Conservation (phyloP, 2,329 filamentous ascomycete species). For the Ramichloridium luteum region DNA sequence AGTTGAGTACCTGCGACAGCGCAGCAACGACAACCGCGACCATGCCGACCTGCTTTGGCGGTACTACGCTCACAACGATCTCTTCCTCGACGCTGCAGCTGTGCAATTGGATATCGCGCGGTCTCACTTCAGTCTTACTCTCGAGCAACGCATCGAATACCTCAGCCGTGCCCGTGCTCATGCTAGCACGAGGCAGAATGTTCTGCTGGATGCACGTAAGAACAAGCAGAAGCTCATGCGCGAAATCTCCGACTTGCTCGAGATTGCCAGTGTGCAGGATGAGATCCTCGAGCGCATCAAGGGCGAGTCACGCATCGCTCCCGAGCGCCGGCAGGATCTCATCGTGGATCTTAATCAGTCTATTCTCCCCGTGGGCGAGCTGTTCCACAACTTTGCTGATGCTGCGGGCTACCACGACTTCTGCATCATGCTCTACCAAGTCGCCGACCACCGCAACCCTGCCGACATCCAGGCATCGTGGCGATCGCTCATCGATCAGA, state of each 20-base stretch:
- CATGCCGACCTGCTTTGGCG: conserved; percentile 87
- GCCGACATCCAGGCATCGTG: conserved; percentile 76
- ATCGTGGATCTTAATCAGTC: conserved; percentile 50
- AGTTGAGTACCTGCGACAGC: conserved; percentile 69
- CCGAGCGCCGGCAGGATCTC: conserved; percentile 53
- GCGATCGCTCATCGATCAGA: conserved; percentile 65
- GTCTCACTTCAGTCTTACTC: conserved; percentile 63
- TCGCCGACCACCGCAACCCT: conserved; percentile 79
- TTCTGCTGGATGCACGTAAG: conserved; percentile 45
- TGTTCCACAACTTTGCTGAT: conserved; percentile 90
- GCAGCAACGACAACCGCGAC: conserved; percentile 56
- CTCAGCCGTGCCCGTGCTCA: conserved; percentile 86
- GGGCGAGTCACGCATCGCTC: conserved; percentile 57
- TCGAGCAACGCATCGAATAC: conserved; percentile 79
- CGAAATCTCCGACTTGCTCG: conserved; percentile 72
- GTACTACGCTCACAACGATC: conserved; percentile 75
- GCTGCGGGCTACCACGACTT: conserved; percentile 88
- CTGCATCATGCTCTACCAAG: conserved; percentile 82
- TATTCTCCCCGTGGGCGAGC: conserved; percentile 65
- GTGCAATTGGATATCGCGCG: conserved; percentile 76
- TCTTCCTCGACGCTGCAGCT: conserved; percentile 75
- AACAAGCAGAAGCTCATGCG: conserved; percentile 76
- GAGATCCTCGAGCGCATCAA: conserved; percentile 71
- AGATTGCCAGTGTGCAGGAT: conserved; percentile 90
- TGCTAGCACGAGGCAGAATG: conserved; percentile 68